A percentile compares a stretch with the other conserved stretches of the same genome.
phyloP scores from a whole-genome alignment of 1,284 basidiomycete genomes.

The Afroboletus lepidellus region DNA sequence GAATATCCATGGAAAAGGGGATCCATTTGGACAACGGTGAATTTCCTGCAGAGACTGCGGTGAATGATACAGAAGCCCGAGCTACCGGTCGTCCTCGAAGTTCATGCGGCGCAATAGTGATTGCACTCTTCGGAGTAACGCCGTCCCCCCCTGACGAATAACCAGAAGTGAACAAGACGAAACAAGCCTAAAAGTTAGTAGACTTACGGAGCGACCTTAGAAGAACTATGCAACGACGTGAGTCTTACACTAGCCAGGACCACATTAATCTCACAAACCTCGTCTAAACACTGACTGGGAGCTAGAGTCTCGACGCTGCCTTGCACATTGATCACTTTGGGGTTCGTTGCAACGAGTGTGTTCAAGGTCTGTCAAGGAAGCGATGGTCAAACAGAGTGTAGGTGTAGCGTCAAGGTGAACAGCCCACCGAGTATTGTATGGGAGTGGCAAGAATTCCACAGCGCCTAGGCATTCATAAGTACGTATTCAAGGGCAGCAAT shows the following conservation, averaged over 20 bases:
- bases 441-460: constrained; percentile 33
- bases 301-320: background rate
- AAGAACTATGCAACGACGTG: constrained; percentile 6
- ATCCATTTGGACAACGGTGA: constrained; percentile 20
- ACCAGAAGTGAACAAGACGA: background rate
- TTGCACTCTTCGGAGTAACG: background rate
- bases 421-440: constrained; percentile 27
- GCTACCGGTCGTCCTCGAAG: constrained; percentile 15
- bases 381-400: background rate
- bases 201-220: constrained; percentile 12
- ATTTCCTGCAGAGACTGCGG: constrained; percentile 18
- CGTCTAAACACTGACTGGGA: background rate
- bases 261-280: constrained; percentile 15
- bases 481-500: background rate
- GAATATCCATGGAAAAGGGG: constrained; percentile 10
- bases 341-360: constrained; percentile 27
- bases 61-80: constrained; percentile 14
- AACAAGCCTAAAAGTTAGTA: background rate
- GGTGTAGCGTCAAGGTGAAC: background rate
- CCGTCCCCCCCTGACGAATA: constrained; percentile 5
- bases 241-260: background rate
- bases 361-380: constrained; percentile 21
- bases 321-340: background rate
- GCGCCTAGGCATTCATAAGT: constrained; percentile 16
- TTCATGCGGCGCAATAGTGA: background rate